Evolutionary conservation across 495 filamentous ascomycete species (phyloP).

Genomic region (Tricharina praecox): DNA sequence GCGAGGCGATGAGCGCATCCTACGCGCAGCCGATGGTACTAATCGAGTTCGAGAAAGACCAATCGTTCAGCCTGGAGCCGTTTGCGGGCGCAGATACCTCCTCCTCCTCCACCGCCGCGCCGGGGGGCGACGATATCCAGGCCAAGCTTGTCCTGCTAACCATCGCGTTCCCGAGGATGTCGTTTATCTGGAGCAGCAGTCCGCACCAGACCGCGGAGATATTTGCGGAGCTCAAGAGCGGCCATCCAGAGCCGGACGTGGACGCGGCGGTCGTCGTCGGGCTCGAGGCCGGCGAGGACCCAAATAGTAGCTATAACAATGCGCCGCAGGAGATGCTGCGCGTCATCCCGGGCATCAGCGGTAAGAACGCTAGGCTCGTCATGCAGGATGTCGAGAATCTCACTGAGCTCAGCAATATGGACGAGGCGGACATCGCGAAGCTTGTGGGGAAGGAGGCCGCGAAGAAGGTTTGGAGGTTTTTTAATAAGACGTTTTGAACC

Average conservation of each 20-base stretch:
- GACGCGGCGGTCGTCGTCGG: slow-evolving; percentile 70
- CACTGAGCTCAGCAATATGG: slow-evolving; percentile 73
- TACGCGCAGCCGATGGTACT: slow-evolving; percentile 83
- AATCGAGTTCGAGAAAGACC: slow-evolving; percentile 96
- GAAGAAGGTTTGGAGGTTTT: slow-evolving; percentile 63
- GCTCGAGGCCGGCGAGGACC: slow-evolving; percentile 42
- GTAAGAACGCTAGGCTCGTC: slow-evolving; percentile 52
- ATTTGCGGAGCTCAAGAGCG: slow-evolving; percentile 80
- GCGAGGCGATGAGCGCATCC: slow-evolving; percentile 82
- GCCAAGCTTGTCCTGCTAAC: slow-evolving; percentile 84
- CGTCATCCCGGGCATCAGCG: slow-evolving; percentile 69
- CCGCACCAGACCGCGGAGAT: slow-evolving; percentile 97
- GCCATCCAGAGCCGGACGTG: slow-evolving; percentile 77
- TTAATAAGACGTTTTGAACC: slow-evolving; percentile 55
- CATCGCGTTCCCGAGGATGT: slow-evolving; percentile 73
- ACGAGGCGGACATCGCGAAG: slow-evolving; percentile 47
- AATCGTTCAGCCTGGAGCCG: slow-evolving; percentile 76
- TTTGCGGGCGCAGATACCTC: too few relatives aligned
- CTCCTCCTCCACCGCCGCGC: slow-evolving; percentile 20
- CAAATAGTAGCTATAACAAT: slow-evolving; percentile 27
- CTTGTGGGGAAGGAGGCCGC: slow-evolving; percentile 69
- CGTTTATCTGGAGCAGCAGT: slow-evolving; percentile 81
- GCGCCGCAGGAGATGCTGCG: slow-evolving; percentile 58
- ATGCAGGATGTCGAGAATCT: slow-evolving; percentile 60
- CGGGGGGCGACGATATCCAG: slow-evolving; percentile 48